Evolutionary conservation across 2,329 filamentous ascomycete genomes (phyloP).

Genomic region (Nothophaeocryptopus gaeumannii): DNA sequence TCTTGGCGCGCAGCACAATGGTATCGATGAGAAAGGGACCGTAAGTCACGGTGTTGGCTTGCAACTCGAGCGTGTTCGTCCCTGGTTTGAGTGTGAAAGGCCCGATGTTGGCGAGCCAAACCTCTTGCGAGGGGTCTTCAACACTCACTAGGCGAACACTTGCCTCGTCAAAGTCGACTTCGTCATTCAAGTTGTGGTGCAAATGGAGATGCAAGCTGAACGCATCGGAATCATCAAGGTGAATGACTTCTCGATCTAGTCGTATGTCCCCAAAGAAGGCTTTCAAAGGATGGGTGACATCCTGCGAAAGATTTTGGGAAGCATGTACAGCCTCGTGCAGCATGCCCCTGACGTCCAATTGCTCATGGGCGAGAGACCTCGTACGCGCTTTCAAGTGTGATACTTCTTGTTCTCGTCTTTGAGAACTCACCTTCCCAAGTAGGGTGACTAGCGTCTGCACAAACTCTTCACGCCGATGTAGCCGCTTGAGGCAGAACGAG

Average conservation of each 20-base stretch:
- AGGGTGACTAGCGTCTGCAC: constrained; percentile 72
- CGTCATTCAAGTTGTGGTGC: constrained; percentile 68
- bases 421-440: constrained; percentile 60
- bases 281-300: constrained; percentile 65
- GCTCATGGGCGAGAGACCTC: constrained; percentile 33
- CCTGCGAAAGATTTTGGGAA: constrained; percentile 53
- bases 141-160: constrained; percentile 62
- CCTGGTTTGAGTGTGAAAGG: constrained; percentile 55
- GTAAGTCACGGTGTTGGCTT: constrained; percentile 58
- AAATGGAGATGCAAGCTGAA: constrained; percentile 69
- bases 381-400: neutral
- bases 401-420: constrained; percentile 37
- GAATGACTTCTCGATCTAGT: constrained; percentile 65
- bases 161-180: constrained; percentile 63
- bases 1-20: constrained; percentile 62
- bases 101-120: constrained; percentile 58
- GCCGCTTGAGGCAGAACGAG: constrained; percentile 72
- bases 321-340: constrained; percentile 46
- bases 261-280: constrained; percentile 71
- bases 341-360: constrained; percentile 37
- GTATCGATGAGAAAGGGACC: constrained; percentile 75
- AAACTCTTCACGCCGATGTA: constrained; percentile 75
- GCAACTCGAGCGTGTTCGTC: constrained; percentile 51
- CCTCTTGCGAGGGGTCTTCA: constrained; percentile 61
- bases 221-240: constrained; percentile 69